Percentiles rank a stretch among this genome's conserved stretches.
Evolutionary conservation across 2,329 filamentous ascomycete species (phyloP).

Genomic region (Penicillium sp.): DNA sequence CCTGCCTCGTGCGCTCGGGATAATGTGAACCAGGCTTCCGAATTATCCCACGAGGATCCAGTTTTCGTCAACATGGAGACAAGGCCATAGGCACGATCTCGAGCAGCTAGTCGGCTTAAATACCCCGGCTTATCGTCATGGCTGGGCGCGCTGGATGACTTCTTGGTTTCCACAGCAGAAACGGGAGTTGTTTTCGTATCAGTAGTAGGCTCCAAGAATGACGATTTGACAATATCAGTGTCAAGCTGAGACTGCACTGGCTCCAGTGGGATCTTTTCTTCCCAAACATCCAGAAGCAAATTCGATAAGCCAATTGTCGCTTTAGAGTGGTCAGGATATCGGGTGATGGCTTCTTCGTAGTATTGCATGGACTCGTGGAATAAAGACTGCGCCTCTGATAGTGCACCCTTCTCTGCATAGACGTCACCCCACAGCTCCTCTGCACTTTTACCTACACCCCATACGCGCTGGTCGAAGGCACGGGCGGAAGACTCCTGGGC

Average conservation of each 20-base stretch:
- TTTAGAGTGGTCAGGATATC: slow-evolving; percentile 72
- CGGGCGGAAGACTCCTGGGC: slow-evolving; percentile 60
- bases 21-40: slow-evolving; percentile 89
- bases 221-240: slow-evolving; percentile 23
- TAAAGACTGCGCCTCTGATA: slow-evolving; percentile 59
- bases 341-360: slow-evolving; percentile 78
- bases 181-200: background rate
- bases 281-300: slow-evolving; percentile 82
- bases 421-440: slow-evolving; percentile 84
- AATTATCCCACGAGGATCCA: slow-evolving; percentile 82
- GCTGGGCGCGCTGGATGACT: background rate
- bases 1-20: slow-evolving; percentile 84
- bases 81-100: slow-evolving; percentile 82
- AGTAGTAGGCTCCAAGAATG: slow-evolving; percentile 11
- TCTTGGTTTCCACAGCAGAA: slow-evolving; percentile 13
- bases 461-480: slow-evolving; percentile 62
- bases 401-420: slow-evolving; percentile 69
- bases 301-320: slow-evolving; percentile 80
- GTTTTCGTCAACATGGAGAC: slow-evolving; percentile 79
- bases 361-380: slow-evolving; percentile 68
- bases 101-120: slow-evolving; percentile 78
- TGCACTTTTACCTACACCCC: slow-evolving; percentile 75
- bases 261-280: slow-evolving; percentile 41
- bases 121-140: slow-evolving; percentile 1
- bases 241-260: slow-evolving; percentile 28